These are phyloP conservation scores for Sclerotinia spermophila DNA, from an alignment of 2,329 filamentous ascomycete genomes.

Conservation along the genomic window DNA sequence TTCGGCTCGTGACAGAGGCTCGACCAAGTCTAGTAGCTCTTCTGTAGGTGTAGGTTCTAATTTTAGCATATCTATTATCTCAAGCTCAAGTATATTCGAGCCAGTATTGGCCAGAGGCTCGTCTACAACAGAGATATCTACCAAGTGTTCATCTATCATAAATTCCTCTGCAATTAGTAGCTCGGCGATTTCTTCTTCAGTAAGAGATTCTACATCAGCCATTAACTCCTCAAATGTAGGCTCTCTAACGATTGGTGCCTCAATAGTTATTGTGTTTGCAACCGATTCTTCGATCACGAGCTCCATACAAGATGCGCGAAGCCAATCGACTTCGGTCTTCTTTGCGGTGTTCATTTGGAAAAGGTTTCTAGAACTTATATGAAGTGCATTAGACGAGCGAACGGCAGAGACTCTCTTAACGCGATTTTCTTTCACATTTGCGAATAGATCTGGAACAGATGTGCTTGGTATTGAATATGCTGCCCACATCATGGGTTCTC, in stretches of 20 bases:
- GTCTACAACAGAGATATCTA: background rate
- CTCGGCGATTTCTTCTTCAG: background rate
- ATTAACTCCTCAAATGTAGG: slow-evolving; percentile 3
- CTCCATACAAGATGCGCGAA: background rate
- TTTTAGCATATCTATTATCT: background rate
- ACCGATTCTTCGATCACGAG: background rate
- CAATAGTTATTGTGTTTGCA: background rate
- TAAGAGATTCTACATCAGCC: slow-evolving; percentile 2
- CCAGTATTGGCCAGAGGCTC: background rate
- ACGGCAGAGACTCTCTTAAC: background rate
- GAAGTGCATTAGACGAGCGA: slow-evolving; percentile 16
- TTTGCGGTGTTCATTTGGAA: slow-evolving; percentile 17
- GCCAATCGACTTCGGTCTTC: background rate
- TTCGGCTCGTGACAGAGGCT: background rate
- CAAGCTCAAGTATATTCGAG: background rate
- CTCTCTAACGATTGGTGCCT: background rate
- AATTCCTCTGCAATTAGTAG: background rate
- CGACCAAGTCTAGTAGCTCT: background rate
- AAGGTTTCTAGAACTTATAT: slow-evolving; percentile 23
- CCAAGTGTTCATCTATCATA: too few relatives aligned
- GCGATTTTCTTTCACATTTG: background rate
- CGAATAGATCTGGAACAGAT: background rate
- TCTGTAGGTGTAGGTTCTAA: background rate
- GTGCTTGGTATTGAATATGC: background rate
- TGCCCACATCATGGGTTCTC: background rate